These are phyloP conservation scores for Geotrichum europaeum DNA, from an alignment of 1,139 yeast genomes.

Conservation along the genomic window DNA sequence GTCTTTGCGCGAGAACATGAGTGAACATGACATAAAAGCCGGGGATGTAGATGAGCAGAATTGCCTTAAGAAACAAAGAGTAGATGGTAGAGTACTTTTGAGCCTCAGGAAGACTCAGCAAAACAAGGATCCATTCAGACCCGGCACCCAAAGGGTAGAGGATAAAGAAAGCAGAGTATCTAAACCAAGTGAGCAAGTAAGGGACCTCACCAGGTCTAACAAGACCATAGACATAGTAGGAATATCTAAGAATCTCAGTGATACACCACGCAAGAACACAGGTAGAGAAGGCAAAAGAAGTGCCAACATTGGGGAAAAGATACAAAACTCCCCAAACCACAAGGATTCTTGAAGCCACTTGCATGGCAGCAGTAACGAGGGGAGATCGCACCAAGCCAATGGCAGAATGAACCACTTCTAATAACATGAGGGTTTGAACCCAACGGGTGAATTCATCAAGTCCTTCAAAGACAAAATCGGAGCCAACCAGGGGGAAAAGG, in stretches of 20 bases:
- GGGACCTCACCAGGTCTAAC: slow-evolving; percentile 51
- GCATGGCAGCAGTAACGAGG: slow-evolving; percentile 72
- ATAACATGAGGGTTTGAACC: slow-evolving; percentile 77
- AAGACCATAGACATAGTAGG: slow-evolving; percentile 69
- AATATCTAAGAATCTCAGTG: slow-evolving; percentile 84
- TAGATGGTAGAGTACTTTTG: slow-evolving; percentile 47
- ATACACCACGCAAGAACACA: slow-evolving; percentile 82
- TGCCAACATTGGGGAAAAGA: slow-evolving; percentile 60
- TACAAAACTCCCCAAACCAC: slow-evolving; percentile 81
- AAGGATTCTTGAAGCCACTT: slow-evolving; percentile 77
- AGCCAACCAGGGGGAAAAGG: slow-evolving; percentile 40
- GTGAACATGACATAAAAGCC: slow-evolving; percentile 80
- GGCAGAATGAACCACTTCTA: slow-evolving; percentile 74
- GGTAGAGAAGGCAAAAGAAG: slow-evolving; percentile 53
- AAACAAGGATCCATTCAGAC: slow-evolving; percentile 69
- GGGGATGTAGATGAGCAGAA: slow-evolving; percentile 68
- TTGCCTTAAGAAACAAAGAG: slow-evolving; percentile 49
- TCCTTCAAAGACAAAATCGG: slow-evolving; percentile 47
- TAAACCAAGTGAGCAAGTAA: slow-evolving; percentile 54
- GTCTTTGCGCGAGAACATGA: slow-evolving; percentile 84
- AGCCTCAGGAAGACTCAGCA: slow-evolving; percentile 62
- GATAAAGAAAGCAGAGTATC: slow-evolving; percentile 78
- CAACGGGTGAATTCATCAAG: slow-evolving; percentile 55
- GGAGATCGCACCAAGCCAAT: slow-evolving; percentile 80
- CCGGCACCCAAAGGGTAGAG: slow-evolving; percentile 90